Evolutionary conservation across 371 early-diverging fungal species (phyloP), one percentile per base, ranked within the genome.

Genomic region (Haplosporangium sp.): DNA sequence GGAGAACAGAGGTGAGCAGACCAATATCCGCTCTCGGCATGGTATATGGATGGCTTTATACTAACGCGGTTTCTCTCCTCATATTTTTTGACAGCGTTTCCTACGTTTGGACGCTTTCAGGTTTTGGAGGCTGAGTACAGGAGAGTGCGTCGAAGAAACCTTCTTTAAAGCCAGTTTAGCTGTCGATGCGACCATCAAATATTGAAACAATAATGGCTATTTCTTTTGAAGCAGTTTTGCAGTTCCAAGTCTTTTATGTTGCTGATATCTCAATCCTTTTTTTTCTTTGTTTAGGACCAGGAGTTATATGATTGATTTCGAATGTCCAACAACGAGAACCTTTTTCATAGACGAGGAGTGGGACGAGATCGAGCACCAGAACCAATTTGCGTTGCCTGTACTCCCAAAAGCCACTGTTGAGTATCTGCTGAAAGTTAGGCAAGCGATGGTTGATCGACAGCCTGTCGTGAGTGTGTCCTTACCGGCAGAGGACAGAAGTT

Each of bases 91-190:
- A 21, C 36, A 53, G 53, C 53, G 53, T 2, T 53, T 13, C 29
- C 23, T 29, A 21, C 10, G 53, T 21, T 37, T 53, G 13, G 53
- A 53, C 13, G 6, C 8, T 21, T 53, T 37, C 5, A 53, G 36
- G 53, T 53, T 53, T 23, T 53, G 53, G 53, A 53, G 12, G 6
- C 36, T 53, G 53, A 53, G 29, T 18, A 21, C 53, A 13, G 53
- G 53, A 51, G 21, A 21, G 21, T 8, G 51, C n/a, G 51, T 51
- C 8, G 51, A 51, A n/a, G n/a, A n/a, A 6, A 51, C 21, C 51
- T n/a, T 51, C 8, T 51, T 51, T 51, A 21, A 51, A 51, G 8
- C 51, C 18, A 11, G 12, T 6, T n/a, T n/a, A n/a, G n/a, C n/a
- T n/a, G n/a, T n/a, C n/a, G n/a, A n/a, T n/a, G n/a, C n/a, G n/a